These are phyloP conservation scores for Debaryomyces maramus DNA, from an alignment of 805 yeast genomes.

Conservation along the genomic window DNA sequence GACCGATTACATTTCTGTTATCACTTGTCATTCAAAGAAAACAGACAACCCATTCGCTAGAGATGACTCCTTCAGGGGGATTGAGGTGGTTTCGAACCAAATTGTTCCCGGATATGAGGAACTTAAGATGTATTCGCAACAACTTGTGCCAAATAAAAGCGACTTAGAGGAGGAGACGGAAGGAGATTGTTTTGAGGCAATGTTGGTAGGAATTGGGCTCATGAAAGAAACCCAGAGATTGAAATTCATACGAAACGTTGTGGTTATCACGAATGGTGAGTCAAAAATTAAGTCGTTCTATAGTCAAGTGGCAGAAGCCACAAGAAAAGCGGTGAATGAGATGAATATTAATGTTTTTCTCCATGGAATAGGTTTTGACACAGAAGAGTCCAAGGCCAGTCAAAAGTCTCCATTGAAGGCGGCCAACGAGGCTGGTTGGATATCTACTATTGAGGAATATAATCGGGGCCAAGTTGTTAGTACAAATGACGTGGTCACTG, in stretches of 20 bases:
- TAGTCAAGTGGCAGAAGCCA: constrained; percentile 11
- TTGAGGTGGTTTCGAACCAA: constrained; percentile 19
- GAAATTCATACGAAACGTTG: constrained; percentile 37
- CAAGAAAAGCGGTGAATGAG: constrained; percentile 13
- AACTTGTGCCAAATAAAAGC: constrained; percentile 8
- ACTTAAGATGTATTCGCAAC: constrained; percentile 12
- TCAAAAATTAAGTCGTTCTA: constrained; percentile 14
- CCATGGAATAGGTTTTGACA: constrained; percentile 14
- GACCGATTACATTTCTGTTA: constrained; percentile 41
- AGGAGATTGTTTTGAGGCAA: constrained; percentile 27
- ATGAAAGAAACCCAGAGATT: constrained; percentile 28
- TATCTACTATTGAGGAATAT: constrained; percentile 7
- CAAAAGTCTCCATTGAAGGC: constrained; percentile 3
- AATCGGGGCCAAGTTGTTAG: constrained; percentile 10
- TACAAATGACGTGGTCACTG: constrained; percentile 15
- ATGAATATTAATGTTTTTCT: constrained; percentile 17
- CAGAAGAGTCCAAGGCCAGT: background rate
- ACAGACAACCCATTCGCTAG: constrained; percentile 15
- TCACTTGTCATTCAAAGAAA: constrained; percentile 24
- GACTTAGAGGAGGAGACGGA: constrained; percentile 9
- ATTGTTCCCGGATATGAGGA: constrained; percentile 19
- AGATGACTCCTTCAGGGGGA: constrained; percentile 17
- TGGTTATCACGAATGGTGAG: constrained; percentile 31
- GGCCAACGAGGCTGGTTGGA: constrained; percentile 13
- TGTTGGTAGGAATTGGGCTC: constrained; percentile 36